phyloP scores from a whole-genome alignment of 2,329 filamentous ascomycete species.

The Epichloe coenophiala region DNA sequence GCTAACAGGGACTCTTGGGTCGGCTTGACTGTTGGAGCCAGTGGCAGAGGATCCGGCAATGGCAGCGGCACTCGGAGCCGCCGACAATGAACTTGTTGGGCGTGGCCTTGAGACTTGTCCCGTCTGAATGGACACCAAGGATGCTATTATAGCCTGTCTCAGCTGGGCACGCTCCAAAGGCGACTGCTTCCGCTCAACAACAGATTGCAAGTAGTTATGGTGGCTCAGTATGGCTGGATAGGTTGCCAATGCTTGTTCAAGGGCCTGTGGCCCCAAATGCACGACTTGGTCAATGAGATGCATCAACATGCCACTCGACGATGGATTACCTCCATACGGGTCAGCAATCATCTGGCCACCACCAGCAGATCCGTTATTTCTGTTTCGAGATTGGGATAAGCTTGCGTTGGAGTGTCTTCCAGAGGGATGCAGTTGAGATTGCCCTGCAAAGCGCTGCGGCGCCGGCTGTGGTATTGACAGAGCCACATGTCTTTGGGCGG shows the following conservation, averaged over 20 bases:
- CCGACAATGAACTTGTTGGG: background rate
- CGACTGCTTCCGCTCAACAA: conserved; percentile 38
- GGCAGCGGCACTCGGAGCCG: background rate
- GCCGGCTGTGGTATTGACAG: background rate
- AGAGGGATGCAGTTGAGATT: background rate
- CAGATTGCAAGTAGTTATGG: conserved; percentile 33
- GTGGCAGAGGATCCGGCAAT: background rate
- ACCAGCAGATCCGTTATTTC: background rate
- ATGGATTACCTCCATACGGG: background rate
- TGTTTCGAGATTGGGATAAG: background rate
- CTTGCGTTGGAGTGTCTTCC: background rate
- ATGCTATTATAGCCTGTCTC: conserved; percentile 33
- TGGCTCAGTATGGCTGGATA: conserved; percentile 37
- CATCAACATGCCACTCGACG: conserved; percentile 27
- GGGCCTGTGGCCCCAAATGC: conserved; percentile 32
- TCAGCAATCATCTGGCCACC: background rate
- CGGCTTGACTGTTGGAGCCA: background rate
- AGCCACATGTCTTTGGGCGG: conserved; percentile 25
- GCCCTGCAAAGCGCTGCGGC: background rate
- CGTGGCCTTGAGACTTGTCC: conserved; percentile 23
- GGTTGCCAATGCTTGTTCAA: conserved; percentile 30
- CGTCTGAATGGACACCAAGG: conserved; percentile 31
- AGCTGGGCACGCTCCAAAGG: conserved; percentile 34
- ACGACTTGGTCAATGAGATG: conserved; percentile 40
- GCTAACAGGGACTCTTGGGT: background rate